A percentile compares a stretch with the other conserved stretches of the same genome.
Evolutionary conservation across 495 filamentous ascomycete species (phyloP).

Genomic region (Annulohypoxylon stygium): DNA sequence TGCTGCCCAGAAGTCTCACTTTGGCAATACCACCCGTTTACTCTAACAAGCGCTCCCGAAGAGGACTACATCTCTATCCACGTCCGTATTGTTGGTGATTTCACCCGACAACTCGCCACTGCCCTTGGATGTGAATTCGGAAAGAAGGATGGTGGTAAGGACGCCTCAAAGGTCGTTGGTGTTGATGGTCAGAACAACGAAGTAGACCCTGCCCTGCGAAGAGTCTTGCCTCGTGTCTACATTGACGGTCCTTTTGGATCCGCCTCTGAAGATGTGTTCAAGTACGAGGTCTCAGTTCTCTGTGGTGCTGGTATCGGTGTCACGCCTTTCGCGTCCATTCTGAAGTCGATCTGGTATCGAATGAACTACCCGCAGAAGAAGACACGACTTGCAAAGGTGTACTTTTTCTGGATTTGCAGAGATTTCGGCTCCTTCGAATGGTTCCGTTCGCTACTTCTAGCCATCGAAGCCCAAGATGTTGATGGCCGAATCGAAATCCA

Average conservation of each 20-base stretch:
- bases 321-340: slow-evolving; percentile 79
- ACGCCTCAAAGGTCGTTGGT: slow-evolving; percentile 72
- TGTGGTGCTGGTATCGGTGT: slow-evolving; percentile 80
- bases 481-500: slow-evolving; percentile 82
- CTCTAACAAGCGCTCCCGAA: slow-evolving; percentile 81
- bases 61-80: slow-evolving; percentile 87
- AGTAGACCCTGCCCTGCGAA: slow-evolving; percentile 75
- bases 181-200: slow-evolving; percentile 69
- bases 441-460: slow-evolving; percentile 82
- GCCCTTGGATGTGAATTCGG: slow-evolving; percentile 78
- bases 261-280: slow-evolving; percentile 82
- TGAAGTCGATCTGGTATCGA: slow-evolving; percentile 90
- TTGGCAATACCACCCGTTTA: slow-evolving; percentile 86
- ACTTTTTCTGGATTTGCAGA: slow-evolving; percentile 88
- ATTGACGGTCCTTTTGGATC: slow-evolving; percentile 85
- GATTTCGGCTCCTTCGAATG: slow-evolving; percentile 85
- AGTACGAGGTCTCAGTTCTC: slow-evolving; percentile 78
- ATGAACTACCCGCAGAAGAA: slow-evolving; percentile 84
- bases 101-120: slow-evolving; percentile 73
- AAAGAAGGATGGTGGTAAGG: slow-evolving; percentile 61
- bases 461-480: slow-evolving; percentile 86
- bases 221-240: slow-evolving; percentile 79
- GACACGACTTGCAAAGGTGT: slow-evolving; percentile 80
- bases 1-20: slow-evolving; percentile 84
- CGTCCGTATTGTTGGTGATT: slow-evolving; percentile 77